Conservation (phyloP, 495 filamentous ascomycete genomes). For the Penicillium odoratum region DNA sequence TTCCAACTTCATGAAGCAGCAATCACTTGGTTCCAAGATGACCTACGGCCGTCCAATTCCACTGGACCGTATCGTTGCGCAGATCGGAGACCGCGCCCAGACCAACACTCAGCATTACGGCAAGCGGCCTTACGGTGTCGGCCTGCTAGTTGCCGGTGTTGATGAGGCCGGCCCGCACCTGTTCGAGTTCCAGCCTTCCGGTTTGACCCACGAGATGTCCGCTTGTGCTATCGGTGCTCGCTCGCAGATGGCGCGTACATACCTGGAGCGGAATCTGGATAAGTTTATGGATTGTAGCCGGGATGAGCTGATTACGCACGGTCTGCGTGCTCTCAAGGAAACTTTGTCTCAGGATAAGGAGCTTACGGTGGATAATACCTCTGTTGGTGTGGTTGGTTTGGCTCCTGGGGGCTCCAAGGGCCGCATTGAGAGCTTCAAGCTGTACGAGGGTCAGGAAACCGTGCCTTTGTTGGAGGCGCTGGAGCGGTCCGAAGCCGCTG, state of each 20-base stretch:
- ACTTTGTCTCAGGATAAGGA: conserved; percentile 95
- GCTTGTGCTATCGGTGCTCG: conserved; percentile 94
- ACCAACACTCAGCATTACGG: conserved; percentile 98
- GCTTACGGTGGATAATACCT: conserved; percentile 94
- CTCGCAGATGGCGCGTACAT: conserved; percentile 95
- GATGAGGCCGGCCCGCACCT: conserved; percentile 92
- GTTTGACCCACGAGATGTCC: conserved; percentile 94
- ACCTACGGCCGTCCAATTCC: conserved; percentile 93
- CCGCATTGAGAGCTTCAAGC: conserved; percentile 77
- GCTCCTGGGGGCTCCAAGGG: conserved; percentile 48
- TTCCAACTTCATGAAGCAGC: conserved; percentile 99
- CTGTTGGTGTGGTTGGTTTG: conserved; percentile 78
- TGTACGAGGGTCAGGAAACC: conserved; percentile 88
- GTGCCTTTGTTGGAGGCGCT: conserved; percentile 62
- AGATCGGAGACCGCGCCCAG: conserved; percentile 95
- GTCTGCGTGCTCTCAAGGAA: conserved; percentile 89
- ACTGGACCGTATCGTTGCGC: conserved; percentile 78
- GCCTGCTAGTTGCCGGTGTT: conserved; percentile 88
- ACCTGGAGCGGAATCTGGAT: conserved; percentile 88
- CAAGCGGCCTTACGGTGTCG: conserved; percentile 94
- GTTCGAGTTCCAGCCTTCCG: conserved; percentile 96
- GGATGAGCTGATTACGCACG: conserved; percentile 89
- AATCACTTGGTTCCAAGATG: conserved; percentile 90
- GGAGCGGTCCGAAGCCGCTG: conserved; percentile 71
- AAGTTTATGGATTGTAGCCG: conserved; percentile 68